Evolutionary conservation across 106 monocot genomes (phyloP).

Genomic region (Platanthera guangdongensis): DNA sequence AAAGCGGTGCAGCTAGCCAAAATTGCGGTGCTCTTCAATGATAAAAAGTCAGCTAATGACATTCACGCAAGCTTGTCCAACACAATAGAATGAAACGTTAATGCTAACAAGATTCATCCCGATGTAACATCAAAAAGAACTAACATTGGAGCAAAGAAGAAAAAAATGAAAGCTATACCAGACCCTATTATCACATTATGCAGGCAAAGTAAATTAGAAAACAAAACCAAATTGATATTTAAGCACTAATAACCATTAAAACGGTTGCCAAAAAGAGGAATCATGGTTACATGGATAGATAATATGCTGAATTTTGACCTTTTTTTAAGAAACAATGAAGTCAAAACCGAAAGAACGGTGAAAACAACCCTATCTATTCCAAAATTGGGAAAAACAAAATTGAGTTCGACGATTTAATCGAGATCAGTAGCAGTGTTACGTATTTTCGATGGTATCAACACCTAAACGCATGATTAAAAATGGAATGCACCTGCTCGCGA

Average conservation of each 20-base stretch:
- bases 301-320: background rate
- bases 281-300: background rate
- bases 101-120: too few relatives aligned
- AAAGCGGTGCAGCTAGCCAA: too few relatives aligned
- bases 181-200: background rate
- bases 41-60: too few relatives aligned
- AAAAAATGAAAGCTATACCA: too few relatives aligned
- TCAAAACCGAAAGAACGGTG: background rate
- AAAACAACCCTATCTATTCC: background rate
- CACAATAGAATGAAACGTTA: too few relatives aligned
- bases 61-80: too few relatives aligned
- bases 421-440: background rate
- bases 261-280: background rate
- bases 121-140: too few relatives aligned
- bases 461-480: background rate
- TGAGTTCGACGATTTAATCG: background rate
- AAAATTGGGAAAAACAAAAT: background rate
- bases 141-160: too few relatives aligned
- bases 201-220: background rate
- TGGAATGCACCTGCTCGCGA: conserved; percentile 42
- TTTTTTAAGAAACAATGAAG: background rate
- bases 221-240: background rate
- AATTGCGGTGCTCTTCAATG: too few relatives aligned
- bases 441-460: background rate
- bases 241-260: background rate